Conservation (phyloP, 192 early-diverging fungal species). For the Coemansia biformis region DNA sequence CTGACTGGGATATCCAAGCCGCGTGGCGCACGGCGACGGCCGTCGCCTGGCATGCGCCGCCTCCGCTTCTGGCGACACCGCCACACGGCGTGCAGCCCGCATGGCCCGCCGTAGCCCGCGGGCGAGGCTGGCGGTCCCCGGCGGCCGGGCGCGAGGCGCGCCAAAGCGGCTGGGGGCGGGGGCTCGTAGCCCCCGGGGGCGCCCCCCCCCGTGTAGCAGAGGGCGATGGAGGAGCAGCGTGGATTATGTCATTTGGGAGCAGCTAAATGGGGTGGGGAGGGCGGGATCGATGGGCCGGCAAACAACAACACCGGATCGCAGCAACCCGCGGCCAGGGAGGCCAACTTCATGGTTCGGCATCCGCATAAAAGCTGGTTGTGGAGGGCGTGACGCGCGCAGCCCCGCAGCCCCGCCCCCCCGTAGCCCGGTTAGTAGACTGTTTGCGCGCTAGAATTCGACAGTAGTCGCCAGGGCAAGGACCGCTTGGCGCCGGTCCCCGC, state of each 20-base stretch:
- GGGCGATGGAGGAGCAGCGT: constrained; percentile 9
- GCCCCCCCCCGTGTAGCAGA: constrained; percentile 1
- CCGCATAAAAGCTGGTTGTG: not conserved
- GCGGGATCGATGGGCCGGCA: constrained; percentile 2
- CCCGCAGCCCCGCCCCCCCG: not conserved
- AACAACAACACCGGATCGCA: constrained; percentile 7
- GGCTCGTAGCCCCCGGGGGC: not conserved
- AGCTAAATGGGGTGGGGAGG: constrained; percentile 2
- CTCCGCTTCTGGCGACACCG: no score
- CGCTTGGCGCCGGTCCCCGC: no score
- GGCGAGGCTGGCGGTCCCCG: no score
- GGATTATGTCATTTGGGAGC: constrained; percentile 28
- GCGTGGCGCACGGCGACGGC: no score
- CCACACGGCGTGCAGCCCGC: no score
- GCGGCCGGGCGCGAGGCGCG: not conserved
- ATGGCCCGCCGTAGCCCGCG: no score
- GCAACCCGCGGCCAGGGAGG: no score
- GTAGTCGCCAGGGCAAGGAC: no score
- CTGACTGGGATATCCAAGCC: no score
- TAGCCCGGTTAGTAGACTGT: no score
- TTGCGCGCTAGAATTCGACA: no score
- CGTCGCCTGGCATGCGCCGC: no score
- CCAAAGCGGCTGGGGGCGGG: not conserved
- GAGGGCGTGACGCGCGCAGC: not conserved
- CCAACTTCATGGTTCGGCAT: not conserved